Base-by-base conservation (phyloP, 2,329 filamentous ascomycete species). In the Hansfordia pulvinata region DNA sequence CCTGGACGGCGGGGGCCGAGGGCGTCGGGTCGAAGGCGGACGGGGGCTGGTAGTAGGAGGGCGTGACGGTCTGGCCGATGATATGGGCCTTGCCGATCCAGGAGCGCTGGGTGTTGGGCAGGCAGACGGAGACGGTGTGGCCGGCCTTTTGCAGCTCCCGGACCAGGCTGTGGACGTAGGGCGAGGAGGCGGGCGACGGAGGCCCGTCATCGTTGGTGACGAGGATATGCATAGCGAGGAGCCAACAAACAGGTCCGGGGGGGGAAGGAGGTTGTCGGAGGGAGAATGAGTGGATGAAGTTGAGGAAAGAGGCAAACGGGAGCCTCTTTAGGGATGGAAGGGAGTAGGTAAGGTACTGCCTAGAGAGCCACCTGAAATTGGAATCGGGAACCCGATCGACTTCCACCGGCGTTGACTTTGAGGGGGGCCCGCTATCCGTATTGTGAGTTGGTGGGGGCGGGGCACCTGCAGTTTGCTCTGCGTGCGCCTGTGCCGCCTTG, bases 1-100 rank as follows among this genome's bases (percentile, higher is more conserved):
- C 79, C 35, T 82, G 73, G 27, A 54, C 44, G 27, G 53, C 49
- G 16, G 52, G 53, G 27, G 52, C 52, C 34, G 59, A 51, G 16
- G 54, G 46, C n/a, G 49, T 60, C 10, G 52, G 49, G 17, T 46
- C 41, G 24, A 46, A 47, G 7, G 42, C 32, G 4, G 41, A 42
- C 4, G 58, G 54, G 2, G 69, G 69, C 2, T 78, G 78, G 59
- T 85, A 93, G 60, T 93, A 93, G 16, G 71, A 65, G 7, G 85
- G 85, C 48, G 77, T 83, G 34, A 93, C 70, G 8, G 81, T 80
- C 50, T 88, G 78, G 30, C 86, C 86, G 42, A 96, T 85, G 45
- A 96, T 81, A 54, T 96, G 90, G 3, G 90, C 90, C 62, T 98
- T 98, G 42, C 86, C 86, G 44, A 98, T 96, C 90, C 90, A 98